Conservation (phyloP, 2,329 filamentous ascomycete genomes). For the Acrodontium crateriforme region DNA sequence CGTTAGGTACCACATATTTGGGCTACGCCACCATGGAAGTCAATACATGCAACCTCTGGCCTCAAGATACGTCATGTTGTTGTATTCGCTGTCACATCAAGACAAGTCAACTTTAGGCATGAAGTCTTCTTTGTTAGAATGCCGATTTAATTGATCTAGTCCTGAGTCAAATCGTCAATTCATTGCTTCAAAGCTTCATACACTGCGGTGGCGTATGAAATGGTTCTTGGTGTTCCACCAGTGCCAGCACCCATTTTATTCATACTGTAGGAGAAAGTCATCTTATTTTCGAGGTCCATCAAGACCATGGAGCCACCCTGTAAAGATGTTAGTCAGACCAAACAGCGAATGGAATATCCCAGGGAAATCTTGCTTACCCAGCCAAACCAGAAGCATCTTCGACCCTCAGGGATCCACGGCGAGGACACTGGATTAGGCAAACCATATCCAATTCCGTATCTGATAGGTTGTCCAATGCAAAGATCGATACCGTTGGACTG, state of each 20-base stretch:
- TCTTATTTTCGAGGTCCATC: conserved; percentile 1
- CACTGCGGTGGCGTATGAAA: no score
- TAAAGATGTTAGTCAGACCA: not conserved
- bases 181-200: no score
- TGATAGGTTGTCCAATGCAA: conserved; percentile 21
- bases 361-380: not conserved
- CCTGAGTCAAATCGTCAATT: no score
- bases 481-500: conserved; percentile 30
- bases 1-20: no score
- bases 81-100: no score
- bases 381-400: conserved; percentile 1
- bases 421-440: not conserved
- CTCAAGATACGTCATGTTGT: no score
- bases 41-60: no score
- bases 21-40: no score
- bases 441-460: conserved; percentile 30
- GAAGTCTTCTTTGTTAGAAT: no score
- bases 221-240: not conserved
- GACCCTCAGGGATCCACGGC: not conserved
- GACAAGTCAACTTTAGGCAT: no score
- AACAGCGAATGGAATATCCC: not conserved
- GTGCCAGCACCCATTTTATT: conserved; percentile 1
- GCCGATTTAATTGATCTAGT: no score
- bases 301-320: conserved; percentile 2
- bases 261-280: conserved; percentile 1